Evolutionary conservation across 257 asterid genomes (phyloP), one percentile per base, ranked within the genome.

Genomic region (Echites panduratus): DNA sequence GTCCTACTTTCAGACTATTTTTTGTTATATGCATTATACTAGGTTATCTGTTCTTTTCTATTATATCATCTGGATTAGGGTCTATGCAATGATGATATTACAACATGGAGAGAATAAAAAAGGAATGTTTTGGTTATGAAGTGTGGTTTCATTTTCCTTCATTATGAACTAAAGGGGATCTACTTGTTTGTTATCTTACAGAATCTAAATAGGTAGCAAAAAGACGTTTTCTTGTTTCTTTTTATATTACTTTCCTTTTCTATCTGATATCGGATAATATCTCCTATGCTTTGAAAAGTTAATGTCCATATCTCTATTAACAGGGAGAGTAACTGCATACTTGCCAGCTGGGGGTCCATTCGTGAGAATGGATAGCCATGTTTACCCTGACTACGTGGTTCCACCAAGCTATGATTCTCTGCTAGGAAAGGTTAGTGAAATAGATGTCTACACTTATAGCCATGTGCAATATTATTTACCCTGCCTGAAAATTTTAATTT

Each of bases 351-450:
- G 99, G 82, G 99, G 99, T 73, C 98, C 98, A 22, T 95, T 95
- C 80, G 97, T 90, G 66, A 87, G 99, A 74, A 95, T 95, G 99
- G 99, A 95, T 82, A 95, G 98, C 90, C 99, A 95, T 79, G 94
- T 95, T 70, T 95, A 95, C 82, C 93, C 97, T 32, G 98, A 87
- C 82, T 95, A 95, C 74, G 98, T 92, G 86, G 99, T 95, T 76
- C 99, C 99, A 71, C 99, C 99, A 45, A 95, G 96, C 87, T 95
- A 95, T 58, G 99, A 95, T 84, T 95, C 99, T 74, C 87, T 95
- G 76, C 94, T 95, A 57, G 99, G 98, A 84, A 95, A 92, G 97
- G 97, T 94, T 64, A 54, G 79, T 76, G 35, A 16, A 35, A 53
- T 44, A 11, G 22, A 65, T 64, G 48, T 52, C 44, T 56, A 12